phyloP scores from a whole-genome alignment of 2,329 filamentous ascomycete species.

The Fusarium sp. region DNA sequence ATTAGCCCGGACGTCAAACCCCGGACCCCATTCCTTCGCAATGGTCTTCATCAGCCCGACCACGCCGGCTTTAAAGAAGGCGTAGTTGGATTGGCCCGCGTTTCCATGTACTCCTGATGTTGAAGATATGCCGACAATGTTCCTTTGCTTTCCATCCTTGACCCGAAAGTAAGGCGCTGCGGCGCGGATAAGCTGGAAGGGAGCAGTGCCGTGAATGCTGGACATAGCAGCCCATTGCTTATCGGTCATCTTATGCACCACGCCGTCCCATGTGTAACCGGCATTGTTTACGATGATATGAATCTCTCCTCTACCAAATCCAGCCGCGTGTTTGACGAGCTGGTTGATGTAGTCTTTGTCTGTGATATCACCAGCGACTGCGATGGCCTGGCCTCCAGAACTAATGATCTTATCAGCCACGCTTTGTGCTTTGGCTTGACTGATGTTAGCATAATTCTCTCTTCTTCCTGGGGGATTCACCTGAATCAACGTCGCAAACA shows the following conservation, averaged over 20 bases:
- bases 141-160: constrained; percentile 1
- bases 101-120: neutral
- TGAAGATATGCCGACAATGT: neutral
- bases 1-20: neutral
- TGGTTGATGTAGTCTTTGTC: neutral
- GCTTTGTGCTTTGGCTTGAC: neutral
- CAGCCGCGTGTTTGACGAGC: neutral
- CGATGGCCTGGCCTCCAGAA: neutral
- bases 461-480: neutral
- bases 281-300: constrained; percentile 1
- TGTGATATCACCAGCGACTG: neutral
- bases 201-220: neutral
- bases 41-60: constrained; percentile 51
- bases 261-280: neutral
- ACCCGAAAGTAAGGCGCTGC: neutral
- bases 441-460: neutral
- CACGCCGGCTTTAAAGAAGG: neutral
- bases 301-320: neutral
- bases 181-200: neutral
- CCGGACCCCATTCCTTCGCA: constrained; percentile 79
- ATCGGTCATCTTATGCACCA: neutral
- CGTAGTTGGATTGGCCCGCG: neutral
- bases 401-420: neutral
- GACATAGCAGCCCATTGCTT: neutral
- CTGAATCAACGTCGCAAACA: neutral